Conservation (phyloP, 228 moss, liverwort and hornwort species). For the Sphagnum magellanicum region DNA sequence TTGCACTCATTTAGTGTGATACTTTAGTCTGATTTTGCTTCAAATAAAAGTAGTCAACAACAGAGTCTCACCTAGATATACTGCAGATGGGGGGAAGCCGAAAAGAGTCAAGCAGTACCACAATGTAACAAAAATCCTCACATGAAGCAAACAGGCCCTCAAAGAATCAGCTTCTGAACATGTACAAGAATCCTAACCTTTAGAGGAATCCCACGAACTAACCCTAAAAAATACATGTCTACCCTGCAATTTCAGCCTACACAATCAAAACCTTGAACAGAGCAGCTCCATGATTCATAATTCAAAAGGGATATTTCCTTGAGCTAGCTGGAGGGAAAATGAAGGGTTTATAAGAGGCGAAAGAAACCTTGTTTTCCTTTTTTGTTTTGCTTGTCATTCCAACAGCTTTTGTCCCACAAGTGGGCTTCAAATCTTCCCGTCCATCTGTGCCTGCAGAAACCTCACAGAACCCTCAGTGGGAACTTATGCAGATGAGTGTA, state of each 20-base stretch:
- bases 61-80: background rate
- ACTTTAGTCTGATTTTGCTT: background rate
- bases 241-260: no score
- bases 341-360: background rate
- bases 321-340: background rate
- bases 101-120: background rate
- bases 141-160: background rate
- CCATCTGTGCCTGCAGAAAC: conserved; percentile 18
- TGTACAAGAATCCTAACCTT: background rate
- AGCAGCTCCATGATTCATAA: background rate
- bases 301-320: background rate
- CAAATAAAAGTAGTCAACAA: background rate
- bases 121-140: background rate
- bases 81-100: background rate
- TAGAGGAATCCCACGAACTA: no score
- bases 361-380: conserved; percentile 49
- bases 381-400: conserved; percentile 44
- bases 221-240: no score
- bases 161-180: background rate
- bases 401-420: conserved; percentile 64
- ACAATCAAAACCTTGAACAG: background rate
- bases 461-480: no score
- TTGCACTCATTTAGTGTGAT: background rate
- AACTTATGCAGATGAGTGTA: no score
- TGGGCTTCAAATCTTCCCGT: conserved; percentile 54